Evolutionary conservation across 768 basidiomycete genomes (phyloP), one percentile per base, ranked within the genome.

Genomic region (Boletellus ananiceps): DNA sequence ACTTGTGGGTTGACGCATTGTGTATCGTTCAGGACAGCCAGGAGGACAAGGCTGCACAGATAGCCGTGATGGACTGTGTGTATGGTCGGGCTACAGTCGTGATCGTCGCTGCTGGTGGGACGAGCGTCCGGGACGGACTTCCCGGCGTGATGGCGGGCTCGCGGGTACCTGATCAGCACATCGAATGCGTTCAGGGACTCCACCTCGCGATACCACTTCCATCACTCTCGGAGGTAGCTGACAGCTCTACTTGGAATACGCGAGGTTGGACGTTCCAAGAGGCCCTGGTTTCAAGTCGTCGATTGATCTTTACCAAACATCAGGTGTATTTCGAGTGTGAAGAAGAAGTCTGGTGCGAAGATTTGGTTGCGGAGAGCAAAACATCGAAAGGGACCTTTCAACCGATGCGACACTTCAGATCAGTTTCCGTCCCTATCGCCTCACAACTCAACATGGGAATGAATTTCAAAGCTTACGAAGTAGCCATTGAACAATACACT

Each of bases 251-350:
- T 7, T 64, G 62, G 61, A 16, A 48, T 11, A 56, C 47, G 15
- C 51, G 61, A 13, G 61, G 57, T 4, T 63, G 61, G 61, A 63
- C 62, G 4, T 62, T 52, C 27, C 61, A 64, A 32, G 61, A 63
- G 15, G 29, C 27, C 0, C 3, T 56, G 3, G 54, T 64, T 14
- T 63, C 61, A 11, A 54, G 50, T 14, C 62, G 61, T 2, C 57
- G 62, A 1, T 21, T 61, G 15, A 58, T 44, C 37, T 56, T 61
- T 42, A 61, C 61, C 9, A 34, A 52, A 14, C 33, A 64, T 14
- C 57, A 63, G 16, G 11, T 62, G 3, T 60, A 61, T 31, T 63
- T 58, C 38, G 49, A 56, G n/a, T 64, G 61, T 35, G 25, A 5
- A n/a, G 16, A 27, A 31, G 62, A 64, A 13, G 8, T 52, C 3